Evolutionary conservation across 805 yeast genomes (phyloP), one percentile per base, ranked within the genome.

Genomic region (Nakazawaea molendinolei): DNA sequence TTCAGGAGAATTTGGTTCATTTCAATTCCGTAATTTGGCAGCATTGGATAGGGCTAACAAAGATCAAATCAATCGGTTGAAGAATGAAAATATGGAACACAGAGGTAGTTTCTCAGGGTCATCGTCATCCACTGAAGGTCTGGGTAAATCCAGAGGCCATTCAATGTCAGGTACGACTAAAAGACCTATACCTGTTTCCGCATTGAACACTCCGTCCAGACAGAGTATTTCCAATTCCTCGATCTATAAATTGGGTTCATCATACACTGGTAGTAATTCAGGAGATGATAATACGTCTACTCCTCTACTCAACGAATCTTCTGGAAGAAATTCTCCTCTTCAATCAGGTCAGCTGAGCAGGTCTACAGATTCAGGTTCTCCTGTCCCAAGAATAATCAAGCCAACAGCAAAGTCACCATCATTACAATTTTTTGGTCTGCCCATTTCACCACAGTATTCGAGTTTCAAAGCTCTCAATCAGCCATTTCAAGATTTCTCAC

Each of bases 11-110:
- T 92, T 92, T 69, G 99, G 99, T 0, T 80, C 92, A 4, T 92
- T 92, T 57, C 80, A 85, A 41, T 92, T 85, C 60, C 69, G 96
- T 45, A 92, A 92, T 53, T 61, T 92, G 43, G 79, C 90, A 4
- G 92, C 92, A 5, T 68, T 94, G 38, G 97, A 92, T 48, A 84
- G 83, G 49, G 97, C 95, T 7, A 92, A 92, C 52, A 86, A 86
- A 51, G 97, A 89, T 58, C 89, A 84, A 10, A 86, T 92, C 44
- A 84, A 85, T 50, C 65, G 95, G 44, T 70, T 92, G 52, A 84
- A 87, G 50, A 79, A 69, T 21, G 97, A 90, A 53, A 95, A 86
- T 55, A 46, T 79, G 44, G 85, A 78, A 44, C 78, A 74, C 46
- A 39, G 62, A 15, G 52, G 47, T 23, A 55, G 61, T 39, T 40